phyloP scores from a whole-genome alignment of 2,329 filamentous ascomycete genomes.

The Aureobasidium sp. region DNA sequence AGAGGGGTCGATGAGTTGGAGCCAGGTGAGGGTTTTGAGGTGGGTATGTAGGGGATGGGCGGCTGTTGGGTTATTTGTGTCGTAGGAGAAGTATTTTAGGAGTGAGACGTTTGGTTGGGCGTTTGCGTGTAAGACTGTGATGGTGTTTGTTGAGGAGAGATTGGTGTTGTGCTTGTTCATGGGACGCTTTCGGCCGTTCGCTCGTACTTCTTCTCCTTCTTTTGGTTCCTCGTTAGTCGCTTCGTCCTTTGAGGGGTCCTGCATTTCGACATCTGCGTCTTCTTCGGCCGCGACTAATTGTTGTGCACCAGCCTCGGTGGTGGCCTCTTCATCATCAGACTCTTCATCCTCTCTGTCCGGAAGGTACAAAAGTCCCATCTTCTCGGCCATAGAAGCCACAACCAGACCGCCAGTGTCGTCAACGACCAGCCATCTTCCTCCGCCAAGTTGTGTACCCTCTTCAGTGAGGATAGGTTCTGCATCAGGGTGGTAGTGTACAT shows the following conservation, averaged over 20 bases:
- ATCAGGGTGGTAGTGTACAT: slow-evolving; percentile 67
- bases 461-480: slow-evolving; percentile 17
- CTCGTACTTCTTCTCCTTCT: neutral
- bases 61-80: slow-evolving; percentile 55
- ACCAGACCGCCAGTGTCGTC: slow-evolving; percentile 82
- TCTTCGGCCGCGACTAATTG: neutral
- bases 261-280: slow-evolving; percentile 1
- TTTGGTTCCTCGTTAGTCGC: neutral
- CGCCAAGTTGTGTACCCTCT: slow-evolving; percentile 31
- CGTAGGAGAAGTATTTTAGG: slow-evolving; percentile 84
- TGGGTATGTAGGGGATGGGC: slow-evolving; percentile 76
- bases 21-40: slow-evolving; percentile 80
- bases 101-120: slow-evolving; percentile 81
- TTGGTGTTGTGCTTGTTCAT: slow-evolving; percentile 11
- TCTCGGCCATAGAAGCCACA: slow-evolving; percentile 76
- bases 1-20: slow-evolving; percentile 75
- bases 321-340: slow-evolving; percentile 24
- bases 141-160: slow-evolving; percentile 54
- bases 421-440: slow-evolving; percentile 69
- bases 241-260: slow-evolving; percentile 7
- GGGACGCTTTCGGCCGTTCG: neutral
- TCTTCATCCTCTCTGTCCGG: slow-evolving; percentile 28
- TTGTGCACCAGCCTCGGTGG: slow-evolving; percentile 15
- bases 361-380: slow-evolving; percentile 70
- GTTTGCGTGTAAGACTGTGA: slow-evolving; percentile 74